A percentile compares a stretch with the other conserved stretches of the same genome.
These are phyloP conservation scores for Globisporangium nunn DNA, from an alignment of 352 stramenopile genomes.

Conservation along the genomic window DNA sequence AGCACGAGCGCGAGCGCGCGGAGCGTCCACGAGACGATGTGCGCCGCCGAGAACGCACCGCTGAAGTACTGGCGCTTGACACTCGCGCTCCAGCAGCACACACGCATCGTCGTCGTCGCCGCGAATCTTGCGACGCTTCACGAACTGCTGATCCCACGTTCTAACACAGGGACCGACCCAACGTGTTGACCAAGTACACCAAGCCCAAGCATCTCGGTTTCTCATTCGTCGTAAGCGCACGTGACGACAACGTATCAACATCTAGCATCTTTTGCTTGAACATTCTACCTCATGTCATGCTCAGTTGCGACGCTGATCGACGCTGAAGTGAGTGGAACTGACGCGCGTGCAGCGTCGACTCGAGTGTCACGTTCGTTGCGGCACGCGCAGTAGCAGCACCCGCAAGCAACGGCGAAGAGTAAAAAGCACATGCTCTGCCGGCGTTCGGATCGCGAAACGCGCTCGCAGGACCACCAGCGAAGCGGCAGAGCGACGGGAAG, in stretches of 20 bases:
- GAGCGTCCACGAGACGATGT: constrained; percentile 35
- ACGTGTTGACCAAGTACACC: too few relatives aligned
- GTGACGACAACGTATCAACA: too few relatives aligned
- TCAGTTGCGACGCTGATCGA: neutral
- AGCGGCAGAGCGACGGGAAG: constrained; percentile 9
- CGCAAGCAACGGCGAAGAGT: neutral
- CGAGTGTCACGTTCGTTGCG: neutral
- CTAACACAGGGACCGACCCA: too few relatives aligned
- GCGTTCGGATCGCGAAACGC: constrained; percentile 2
- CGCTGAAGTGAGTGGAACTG: constrained; percentile 1
- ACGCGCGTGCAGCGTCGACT: constrained; percentile 4
- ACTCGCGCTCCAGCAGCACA: constrained; percentile 35
- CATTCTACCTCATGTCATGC: too few relatives aligned
- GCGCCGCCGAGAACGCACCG: constrained; percentile 38
- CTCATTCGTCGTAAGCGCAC: too few relatives aligned
- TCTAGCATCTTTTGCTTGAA: too few relatives aligned
- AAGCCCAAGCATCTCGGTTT: too few relatives aligned
- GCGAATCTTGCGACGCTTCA: too few relatives aligned
- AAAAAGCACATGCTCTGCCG: neutral
- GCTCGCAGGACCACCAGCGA: constrained; percentile 2
- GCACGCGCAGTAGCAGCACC: neutral
- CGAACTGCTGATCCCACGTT: too few relatives aligned
- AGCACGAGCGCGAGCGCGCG: constrained; percentile 33
- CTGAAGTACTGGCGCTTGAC: constrained; percentile 61
- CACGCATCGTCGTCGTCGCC: constrained; percentile 39